phyloP scores from a whole-genome alignment of 768 basidiomycete genomes.

The Suillus paluster region DNA sequence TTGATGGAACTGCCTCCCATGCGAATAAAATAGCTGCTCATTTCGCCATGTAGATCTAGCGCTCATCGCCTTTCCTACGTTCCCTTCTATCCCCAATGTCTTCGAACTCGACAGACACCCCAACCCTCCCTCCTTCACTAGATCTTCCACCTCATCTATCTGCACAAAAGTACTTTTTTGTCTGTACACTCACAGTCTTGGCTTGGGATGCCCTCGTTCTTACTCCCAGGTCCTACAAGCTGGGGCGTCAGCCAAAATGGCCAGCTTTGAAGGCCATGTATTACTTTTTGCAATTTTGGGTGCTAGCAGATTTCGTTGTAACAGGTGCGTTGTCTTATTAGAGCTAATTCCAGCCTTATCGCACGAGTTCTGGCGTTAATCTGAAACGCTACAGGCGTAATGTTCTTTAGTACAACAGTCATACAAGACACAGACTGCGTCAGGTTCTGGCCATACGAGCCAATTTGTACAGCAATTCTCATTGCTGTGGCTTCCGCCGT shows the following conservation, averaged over 20 bases:
- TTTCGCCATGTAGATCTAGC: constrained; percentile 3
- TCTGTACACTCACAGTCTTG: constrained; percentile 87
- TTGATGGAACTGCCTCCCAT: constrained; percentile 28
- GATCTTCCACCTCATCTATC: constrained; percentile 77
- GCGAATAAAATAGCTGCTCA: constrained; percentile 6
- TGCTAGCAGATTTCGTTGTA: constrained; percentile 79
- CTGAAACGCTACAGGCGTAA: constrained; percentile 57
- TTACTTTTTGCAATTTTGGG: constrained; percentile 74
- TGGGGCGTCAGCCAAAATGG: constrained; percentile 67
- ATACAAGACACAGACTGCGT: constrained; percentile 56
- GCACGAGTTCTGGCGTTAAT: constrained; percentile 5
- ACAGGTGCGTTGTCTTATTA: constrained; percentile 54
- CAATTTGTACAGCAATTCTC: constrained; percentile 82
- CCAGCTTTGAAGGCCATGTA: constrained; percentile 78
- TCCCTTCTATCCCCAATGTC: constrained; percentile 20
- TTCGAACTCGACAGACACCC: constrained; percentile 3
- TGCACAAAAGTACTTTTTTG: constrained; percentile 89
- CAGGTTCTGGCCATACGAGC: constrained; percentile 83
- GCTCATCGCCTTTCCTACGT: background rate
- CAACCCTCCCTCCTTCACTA: constrained; percentile 65
- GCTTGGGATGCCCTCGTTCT: constrained; percentile 91
- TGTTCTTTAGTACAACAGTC: constrained; percentile 83
- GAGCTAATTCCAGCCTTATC: background rate
- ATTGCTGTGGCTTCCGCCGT: constrained; percentile 71
- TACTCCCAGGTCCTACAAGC: constrained; percentile 76